These are phyloP conservation scores for Candida glaebosa DNA, from an alignment of 805 yeast species.

Conservation along the genomic window DNA sequence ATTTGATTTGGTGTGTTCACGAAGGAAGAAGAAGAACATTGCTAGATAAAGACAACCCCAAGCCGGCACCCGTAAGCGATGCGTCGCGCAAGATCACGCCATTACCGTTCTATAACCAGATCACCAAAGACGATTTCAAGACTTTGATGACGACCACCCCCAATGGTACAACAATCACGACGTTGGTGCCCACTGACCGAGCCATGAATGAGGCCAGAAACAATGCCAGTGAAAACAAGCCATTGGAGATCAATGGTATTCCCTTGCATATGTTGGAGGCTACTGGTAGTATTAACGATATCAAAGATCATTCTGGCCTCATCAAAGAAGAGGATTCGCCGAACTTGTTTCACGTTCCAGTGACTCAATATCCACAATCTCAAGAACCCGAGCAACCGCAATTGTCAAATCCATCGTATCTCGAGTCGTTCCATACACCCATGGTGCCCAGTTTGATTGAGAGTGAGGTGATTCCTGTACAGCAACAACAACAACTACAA, in stretches of 20 bases:
- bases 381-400: conserved; percentile 3
- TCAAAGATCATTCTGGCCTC: too few species aligned
- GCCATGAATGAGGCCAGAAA: conserved; percentile 64
- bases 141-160: conserved; percentile 85
- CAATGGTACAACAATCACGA: conserved; percentile 87
- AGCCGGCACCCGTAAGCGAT: conserved; percentile 8
- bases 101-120: conserved; percentile 85
- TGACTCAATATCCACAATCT: conserved; percentile 5
- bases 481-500: neutral
- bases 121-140: conserved; percentile 82
- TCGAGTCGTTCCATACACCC: conserved; percentile 75
- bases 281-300: conserved; percentile 59
- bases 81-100: conserved; percentile 52
- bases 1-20: conserved; percentile 90
- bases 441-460: conserved; percentile 31
- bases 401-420: conserved; percentile 41
- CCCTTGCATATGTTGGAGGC: conserved; percentile 73
- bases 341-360: neutral
- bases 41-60: conserved; percentile 25
- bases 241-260: conserved; percentile 64
- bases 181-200: conserved; percentile 80
- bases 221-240: conserved; percentile 49
- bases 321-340: neutral
- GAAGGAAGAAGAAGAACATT: conserved; percentile 77
- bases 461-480: neutral